Percentiles rank a stretch among this genome's conserved stretches.
Conservation (phyloP, 495 filamentous ascomycete species). For the Rusavskia elegans region DNA sequence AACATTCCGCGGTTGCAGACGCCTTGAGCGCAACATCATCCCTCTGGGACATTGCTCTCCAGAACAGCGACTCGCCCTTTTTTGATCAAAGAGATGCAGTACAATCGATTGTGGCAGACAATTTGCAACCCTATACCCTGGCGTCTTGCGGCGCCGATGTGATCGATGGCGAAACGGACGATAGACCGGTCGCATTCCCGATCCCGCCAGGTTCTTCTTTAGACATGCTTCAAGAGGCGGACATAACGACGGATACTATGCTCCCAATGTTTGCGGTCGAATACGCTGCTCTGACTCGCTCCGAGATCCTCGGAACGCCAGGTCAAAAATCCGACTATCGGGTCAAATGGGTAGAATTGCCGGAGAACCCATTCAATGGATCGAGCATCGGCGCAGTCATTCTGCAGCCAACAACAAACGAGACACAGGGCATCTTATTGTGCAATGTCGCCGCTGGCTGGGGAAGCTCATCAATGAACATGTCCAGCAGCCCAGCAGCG, state of each 20-base stretch:
- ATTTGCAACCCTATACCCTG: slow-evolving; percentile 4
- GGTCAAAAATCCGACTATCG: slow-evolving; percentile 2
- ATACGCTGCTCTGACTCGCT: slow-evolving; percentile 1
- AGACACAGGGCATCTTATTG: neutral
- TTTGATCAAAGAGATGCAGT: slow-evolving; percentile 2
- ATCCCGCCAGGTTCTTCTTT: neutral
- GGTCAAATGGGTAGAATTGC: slow-evolving; percentile 4
- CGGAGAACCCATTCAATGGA: slow-evolving; percentile 6
- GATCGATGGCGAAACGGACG: neutral
- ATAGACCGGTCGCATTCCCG: slow-evolving; percentile 1
- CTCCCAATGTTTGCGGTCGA: neutral
- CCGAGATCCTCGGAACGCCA: slow-evolving; percentile 1
- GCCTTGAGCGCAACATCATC: neutral
- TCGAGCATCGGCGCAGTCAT: slow-evolving; percentile 3
- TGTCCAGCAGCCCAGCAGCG: neutral
- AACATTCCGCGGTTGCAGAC: slow-evolving; percentile 4
- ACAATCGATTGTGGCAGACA: neutral
- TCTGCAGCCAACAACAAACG: neutral
- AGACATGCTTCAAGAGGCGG: neutral
- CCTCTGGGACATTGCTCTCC: slow-evolving; percentile 1
- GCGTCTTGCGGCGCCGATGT: neutral
- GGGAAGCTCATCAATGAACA: slow-evolving; percentile 3
- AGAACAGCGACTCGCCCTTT: neutral
- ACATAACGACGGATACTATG: neutral
- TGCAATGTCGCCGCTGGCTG: slow-evolving; percentile 7